Evolutionary conservation across 179 eudicot genomes (phyloP).

Genomic region (Pouteria campechiana): DNA sequence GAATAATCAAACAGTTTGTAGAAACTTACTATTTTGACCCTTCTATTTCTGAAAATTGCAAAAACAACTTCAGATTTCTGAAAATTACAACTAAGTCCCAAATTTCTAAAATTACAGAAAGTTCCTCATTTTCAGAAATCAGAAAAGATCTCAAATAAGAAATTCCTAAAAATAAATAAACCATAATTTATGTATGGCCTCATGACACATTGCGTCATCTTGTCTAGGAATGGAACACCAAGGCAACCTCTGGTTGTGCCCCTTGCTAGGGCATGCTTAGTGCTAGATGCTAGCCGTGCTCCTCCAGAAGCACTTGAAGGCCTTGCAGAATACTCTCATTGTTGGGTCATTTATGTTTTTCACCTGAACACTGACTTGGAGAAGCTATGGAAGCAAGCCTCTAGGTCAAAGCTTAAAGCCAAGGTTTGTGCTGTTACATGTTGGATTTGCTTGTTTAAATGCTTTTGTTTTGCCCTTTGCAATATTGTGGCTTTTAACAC

Average conservation of each 20-base stretch:
- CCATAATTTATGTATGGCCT: no score
- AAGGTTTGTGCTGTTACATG: constrained; percentile 34
- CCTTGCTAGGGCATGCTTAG: constrained; percentile 80
- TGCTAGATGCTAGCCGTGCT: constrained; percentile 58
- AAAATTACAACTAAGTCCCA: no score
- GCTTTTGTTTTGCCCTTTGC: neutral
- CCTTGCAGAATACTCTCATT: constrained; percentile 82
- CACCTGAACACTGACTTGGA: constrained; percentile 89
- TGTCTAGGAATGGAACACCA: constrained; percentile 88
- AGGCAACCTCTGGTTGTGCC: constrained; percentile 97
- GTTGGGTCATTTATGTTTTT: constrained; percentile 91
- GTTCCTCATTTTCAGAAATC: no score
- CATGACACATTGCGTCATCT: no score
- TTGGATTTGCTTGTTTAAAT: neutral
- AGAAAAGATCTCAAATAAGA: no score
- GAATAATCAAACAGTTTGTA: no score
- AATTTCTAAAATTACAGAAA: no score
- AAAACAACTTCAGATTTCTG: no score
- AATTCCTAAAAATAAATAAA: no score
- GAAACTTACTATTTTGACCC: no score
- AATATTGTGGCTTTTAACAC: neutral
- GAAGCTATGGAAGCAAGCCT: constrained; percentile 83
- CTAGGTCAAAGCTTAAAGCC: constrained; percentile 77
- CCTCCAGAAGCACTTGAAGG: constrained; percentile 90
- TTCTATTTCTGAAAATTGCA: no score